Conservation (phyloP, 2,329 filamentous ascomycete genomes). For the Neofusicoccum laricinum region DNA sequence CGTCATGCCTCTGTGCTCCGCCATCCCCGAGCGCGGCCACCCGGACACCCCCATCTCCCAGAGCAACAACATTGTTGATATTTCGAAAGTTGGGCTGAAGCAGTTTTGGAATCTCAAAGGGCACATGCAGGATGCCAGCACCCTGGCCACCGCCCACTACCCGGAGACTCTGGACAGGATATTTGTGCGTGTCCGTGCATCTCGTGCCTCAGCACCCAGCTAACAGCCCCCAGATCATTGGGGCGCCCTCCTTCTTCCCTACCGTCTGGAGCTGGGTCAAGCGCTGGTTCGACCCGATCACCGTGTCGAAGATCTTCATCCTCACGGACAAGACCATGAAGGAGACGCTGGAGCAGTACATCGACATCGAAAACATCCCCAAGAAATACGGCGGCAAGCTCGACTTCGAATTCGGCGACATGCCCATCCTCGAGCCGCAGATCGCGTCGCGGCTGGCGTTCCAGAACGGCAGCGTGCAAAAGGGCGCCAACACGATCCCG, state of each 20-base stretch:
- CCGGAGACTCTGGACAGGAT: slow-evolving; percentile 88
- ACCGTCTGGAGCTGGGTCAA: slow-evolving; percentile 96
- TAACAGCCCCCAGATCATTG: slow-evolving; percentile 63
- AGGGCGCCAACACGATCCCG: slow-evolving; percentile 41
- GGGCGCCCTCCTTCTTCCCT: slow-evolving; percentile 85
- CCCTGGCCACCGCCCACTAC: slow-evolving; percentile 88
- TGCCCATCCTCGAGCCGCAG: slow-evolving; percentile 65
- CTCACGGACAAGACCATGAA: slow-evolving; percentile 70
- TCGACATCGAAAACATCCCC: slow-evolving; percentile 79
- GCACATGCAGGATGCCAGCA: slow-evolving; percentile 91
- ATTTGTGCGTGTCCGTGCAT: slow-evolving; percentile 51
- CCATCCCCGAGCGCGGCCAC: slow-evolving; percentile 67
- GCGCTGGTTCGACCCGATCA: slow-evolving; percentile 87
- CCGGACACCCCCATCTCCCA: slow-evolving; percentile 84
- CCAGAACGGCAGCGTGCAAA: slow-evolving; percentile 31
- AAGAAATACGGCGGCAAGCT: slow-evolving; percentile 86
- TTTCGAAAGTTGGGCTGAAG: slow-evolving; percentile 80
- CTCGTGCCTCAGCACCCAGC: too few species aligned
- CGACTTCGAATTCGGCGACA: slow-evolving; percentile 75
- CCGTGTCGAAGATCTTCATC: slow-evolving; percentile 90
- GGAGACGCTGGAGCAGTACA: slow-evolving; percentile 74
- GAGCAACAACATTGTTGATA: slow-evolving; percentile 93
- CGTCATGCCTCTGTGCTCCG: slow-evolving; percentile 78
- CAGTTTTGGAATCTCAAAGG: slow-evolving; percentile 94
- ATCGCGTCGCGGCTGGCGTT: slow-evolving; percentile 44